phyloP scores from a whole-genome alignment of 2,329 filamentous ascomycete species.

The Pseudophaeomoniella oleicola region DNA sequence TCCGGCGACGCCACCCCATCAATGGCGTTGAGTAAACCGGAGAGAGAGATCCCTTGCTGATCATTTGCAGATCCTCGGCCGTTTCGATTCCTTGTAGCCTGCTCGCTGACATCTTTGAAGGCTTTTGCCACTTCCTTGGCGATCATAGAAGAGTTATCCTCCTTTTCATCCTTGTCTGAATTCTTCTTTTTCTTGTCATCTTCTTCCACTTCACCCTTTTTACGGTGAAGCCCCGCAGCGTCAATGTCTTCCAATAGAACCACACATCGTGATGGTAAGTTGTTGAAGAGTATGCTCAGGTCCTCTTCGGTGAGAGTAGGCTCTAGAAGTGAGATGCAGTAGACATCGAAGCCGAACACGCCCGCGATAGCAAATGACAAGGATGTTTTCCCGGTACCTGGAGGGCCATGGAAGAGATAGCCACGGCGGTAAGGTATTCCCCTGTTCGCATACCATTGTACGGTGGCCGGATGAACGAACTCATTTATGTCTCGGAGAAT shows the following conservation, averaged over 20 bases:
- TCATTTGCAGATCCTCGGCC: background rate
- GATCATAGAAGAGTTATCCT: conserved; percentile 3
- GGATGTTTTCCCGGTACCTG: conserved; percentile 59
- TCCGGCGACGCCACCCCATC: conserved; percentile 71
- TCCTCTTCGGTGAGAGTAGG: conserved; percentile 48
- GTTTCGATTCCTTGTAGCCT: conserved; percentile 11
- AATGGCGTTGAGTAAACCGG: conserved; percentile 68
- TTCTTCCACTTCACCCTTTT: conserved; percentile 1
- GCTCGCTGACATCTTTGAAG: conserved; percentile 9
- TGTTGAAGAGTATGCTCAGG: conserved; percentile 43
- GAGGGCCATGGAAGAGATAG: conserved; percentile 64
- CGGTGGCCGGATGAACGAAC: conserved; percentile 50
- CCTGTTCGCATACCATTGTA: conserved; percentile 11
- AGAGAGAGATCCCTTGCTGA: conserved; percentile 47
- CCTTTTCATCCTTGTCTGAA: conserved; percentile 4
- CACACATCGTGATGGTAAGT: conserved; percentile 47
- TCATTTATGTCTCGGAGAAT: conserved; percentile 63
- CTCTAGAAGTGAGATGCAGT: conserved; percentile 47
- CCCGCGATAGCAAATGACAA: conserved; percentile 54
- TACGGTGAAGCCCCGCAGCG: conserved; percentile 38
- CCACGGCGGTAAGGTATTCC: conserved; percentile 62
- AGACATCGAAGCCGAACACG: conserved; percentile 52
- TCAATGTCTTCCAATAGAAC: conserved; percentile 58
- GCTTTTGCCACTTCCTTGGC: conserved; percentile 16
- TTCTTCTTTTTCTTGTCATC: conserved; percentile 5